Evolutionary conservation across 768 basidiomycete genomes (phyloP).

Genomic region (Neoboletus subvelutipes): DNA sequence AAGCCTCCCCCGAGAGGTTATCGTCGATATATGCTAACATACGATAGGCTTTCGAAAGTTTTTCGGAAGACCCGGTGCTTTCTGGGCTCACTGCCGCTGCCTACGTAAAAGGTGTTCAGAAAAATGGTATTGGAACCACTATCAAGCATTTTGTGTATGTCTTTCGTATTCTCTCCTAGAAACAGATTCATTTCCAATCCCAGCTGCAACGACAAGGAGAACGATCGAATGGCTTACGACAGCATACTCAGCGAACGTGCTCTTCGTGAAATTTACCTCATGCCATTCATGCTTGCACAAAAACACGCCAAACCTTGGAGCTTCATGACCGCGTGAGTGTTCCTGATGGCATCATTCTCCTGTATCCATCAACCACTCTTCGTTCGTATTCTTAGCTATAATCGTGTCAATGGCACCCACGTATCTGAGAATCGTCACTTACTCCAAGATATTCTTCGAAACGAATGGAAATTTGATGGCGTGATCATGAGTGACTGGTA

Average conservation of each 20-base stretch:
- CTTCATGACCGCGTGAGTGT: slow-evolving; percentile 61
- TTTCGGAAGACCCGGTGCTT: slow-evolving; percentile 75
- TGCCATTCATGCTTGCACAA: slow-evolving; percentile 61
- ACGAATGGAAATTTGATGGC: slow-evolving; percentile 75
- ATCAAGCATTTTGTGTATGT: slow-evolving; percentile 83
- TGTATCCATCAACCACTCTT: neutral
- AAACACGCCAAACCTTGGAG: slow-evolving; percentile 53
- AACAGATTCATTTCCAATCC: neutral
- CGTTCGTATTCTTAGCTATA: slow-evolving; percentile 45
- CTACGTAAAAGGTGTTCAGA: slow-evolving; percentile 77
- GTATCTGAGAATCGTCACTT: slow-evolving; percentile 63
- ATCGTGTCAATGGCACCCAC: slow-evolving; percentile 76
- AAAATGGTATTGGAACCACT: slow-evolving; percentile 68
- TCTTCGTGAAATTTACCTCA: slow-evolving; percentile 58
- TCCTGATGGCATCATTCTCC: neutral
- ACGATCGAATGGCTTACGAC: slow-evolving; percentile 66
- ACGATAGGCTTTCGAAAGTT: slow-evolving; percentile 67
- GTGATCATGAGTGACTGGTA: slow-evolving; percentile 85
- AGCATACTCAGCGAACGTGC: slow-evolving; percentile 49
- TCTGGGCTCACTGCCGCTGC: slow-evolving; percentile 69
- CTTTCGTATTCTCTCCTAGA: neutral
- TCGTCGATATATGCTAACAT: slow-evolving; percentile 8
- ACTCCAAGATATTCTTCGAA: slow-evolving; percentile 59
- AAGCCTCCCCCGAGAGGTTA: slow-evolving; percentile 12
- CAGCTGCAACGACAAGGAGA: slow-evolving; percentile 80